These are phyloP conservation scores for Colletotrichum musae DNA, from an alignment of 2,329 filamentous ascomycete genomes.

Conservation along the genomic window DNA sequence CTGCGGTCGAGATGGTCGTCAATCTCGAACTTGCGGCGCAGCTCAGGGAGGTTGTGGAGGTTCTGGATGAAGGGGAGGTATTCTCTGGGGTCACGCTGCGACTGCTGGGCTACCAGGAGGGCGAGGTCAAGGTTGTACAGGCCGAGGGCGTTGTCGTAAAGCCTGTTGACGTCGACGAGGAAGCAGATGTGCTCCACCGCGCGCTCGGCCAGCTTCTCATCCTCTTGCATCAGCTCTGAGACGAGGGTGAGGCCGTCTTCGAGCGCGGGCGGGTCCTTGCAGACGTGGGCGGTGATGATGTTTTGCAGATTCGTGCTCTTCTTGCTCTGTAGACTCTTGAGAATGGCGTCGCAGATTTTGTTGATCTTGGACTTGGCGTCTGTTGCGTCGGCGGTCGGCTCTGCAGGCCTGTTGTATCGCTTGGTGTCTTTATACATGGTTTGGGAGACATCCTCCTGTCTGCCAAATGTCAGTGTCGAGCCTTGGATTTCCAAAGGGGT, in stretches of 20 bases:
- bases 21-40: slow-evolving; percentile 85
- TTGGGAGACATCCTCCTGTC: slow-evolving; percentile 92
- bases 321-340: slow-evolving; percentile 75
- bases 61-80: slow-evolving; percentile 95
- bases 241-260: slow-evolving; percentile 88
- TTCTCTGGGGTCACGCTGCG: slow-evolving; percentile 94
- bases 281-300: slow-evolving; percentile 93
- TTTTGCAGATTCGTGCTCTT: slow-evolving; percentile 84
- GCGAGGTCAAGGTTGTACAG: slow-evolving; percentile 93
- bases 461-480: slow-evolving; percentile 51
- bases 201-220: slow-evolving; percentile 82
- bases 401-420: slow-evolving; percentile 45
- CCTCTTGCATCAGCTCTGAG: slow-evolving; percentile 78
- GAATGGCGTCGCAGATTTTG: slow-evolving; percentile 86
- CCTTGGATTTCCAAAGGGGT: too few relatives aligned
- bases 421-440: slow-evolving; percentile 95
- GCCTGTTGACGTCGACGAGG: slow-evolving; percentile 89
- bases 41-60: slow-evolving; percentile 79
- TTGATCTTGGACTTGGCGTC: slow-evolving; percentile 78
- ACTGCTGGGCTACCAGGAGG: slow-evolving; percentile 92
- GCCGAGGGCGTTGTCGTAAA: slow-evolving; percentile 92
- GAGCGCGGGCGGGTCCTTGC: slow-evolving; percentile 91
- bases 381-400: slow-evolving; percentile 37
- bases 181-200: slow-evolving; percentile 98
- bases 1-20: slow-evolving; percentile 88